Evolutionary conservation across 345 rosid genomes (phyloP).

Genomic region (Rhodomyrtus tomentosa): DNA sequence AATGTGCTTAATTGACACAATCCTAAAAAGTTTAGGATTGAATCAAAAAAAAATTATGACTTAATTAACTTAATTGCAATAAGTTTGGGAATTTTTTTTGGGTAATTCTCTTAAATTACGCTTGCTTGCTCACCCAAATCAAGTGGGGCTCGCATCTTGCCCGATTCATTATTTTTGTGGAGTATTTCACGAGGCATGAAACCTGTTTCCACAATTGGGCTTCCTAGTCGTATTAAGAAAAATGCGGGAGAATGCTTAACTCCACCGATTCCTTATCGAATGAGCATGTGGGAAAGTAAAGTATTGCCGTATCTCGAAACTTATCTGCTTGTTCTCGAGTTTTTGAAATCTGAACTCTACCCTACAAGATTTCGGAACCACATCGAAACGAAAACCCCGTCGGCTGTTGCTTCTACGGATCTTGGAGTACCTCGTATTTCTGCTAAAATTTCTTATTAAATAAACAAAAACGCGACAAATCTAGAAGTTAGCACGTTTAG

Average conservation of each 20-base stretch:
- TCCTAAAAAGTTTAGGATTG: too few species aligned
- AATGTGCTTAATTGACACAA: too few species aligned
- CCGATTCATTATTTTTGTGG: background rate
- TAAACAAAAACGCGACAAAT: background rate
- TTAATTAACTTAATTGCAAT: too few species aligned
- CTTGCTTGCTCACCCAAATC: background rate
- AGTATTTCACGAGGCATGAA: background rate
- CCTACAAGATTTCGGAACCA: background rate
- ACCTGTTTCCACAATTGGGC: background rate
- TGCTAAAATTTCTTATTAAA: background rate
- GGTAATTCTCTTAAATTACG: background rate
- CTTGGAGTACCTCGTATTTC: background rate
- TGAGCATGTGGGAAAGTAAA: background rate
- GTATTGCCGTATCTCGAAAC: background rate
- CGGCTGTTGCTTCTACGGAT: rapidly evolving
- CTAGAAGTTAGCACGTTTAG: background rate
- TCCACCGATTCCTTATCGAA: background rate
- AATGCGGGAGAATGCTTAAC: background rate
- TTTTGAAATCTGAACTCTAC: background rate
- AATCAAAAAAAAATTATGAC: too few species aligned
- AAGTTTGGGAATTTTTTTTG: too few species aligned
- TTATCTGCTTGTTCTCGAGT: background rate
- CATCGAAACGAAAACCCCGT: background rate
- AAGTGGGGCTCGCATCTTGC: background rate
- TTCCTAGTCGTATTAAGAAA: background rate